A percentile compares a stretch with the other conserved stretches of the same genome.
phyloP scores from a whole-genome alignment of 495 filamentous ascomycete genomes.

The Annulohypoxylon bovei region DNA sequence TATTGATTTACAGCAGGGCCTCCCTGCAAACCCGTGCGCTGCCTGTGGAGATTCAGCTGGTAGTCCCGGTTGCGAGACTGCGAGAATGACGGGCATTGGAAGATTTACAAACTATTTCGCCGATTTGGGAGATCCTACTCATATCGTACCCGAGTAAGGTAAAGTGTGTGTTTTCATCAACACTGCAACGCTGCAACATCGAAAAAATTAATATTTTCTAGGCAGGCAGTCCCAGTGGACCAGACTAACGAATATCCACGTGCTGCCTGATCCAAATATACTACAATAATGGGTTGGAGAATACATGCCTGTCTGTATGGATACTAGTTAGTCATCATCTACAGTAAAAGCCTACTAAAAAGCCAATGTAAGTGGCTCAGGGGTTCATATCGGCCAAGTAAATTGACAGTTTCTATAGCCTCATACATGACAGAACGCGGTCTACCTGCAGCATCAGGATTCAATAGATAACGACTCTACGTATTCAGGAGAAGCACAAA shows the following conservation, averaged over 20 bases:
- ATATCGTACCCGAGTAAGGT: background rate
- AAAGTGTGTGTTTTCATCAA: background rate
- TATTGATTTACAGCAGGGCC: background rate
- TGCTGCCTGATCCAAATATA: slow-evolving; percentile 10
- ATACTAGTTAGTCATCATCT: slow-evolving; percentile 13
- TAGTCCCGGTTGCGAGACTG: background rate
- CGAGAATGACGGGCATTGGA: background rate
- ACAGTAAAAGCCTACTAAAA: background rate
- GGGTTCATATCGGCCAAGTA: slow-evolving; percentile 4
- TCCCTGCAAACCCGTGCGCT: slow-evolving; percentile 4
- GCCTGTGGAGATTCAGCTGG: background rate
- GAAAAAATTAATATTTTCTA: background rate
- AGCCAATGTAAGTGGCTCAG: background rate
- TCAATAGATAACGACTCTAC: background rate
- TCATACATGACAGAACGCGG: background rate
- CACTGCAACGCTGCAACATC: background rate
- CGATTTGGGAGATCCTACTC: background rate
- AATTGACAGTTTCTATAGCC: slow-evolving; percentile 3
- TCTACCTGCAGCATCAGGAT: slow-evolving; percentile 15
- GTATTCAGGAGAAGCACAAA: background rate
- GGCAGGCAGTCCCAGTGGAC: background rate
- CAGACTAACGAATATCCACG: background rate
- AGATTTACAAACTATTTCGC: slow-evolving; percentile 10
- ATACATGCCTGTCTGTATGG: background rate
- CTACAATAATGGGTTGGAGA: background rate